Base-by-base conservation (phyloP, 805 yeast genomes). In the Candida insectalens region DNA sequence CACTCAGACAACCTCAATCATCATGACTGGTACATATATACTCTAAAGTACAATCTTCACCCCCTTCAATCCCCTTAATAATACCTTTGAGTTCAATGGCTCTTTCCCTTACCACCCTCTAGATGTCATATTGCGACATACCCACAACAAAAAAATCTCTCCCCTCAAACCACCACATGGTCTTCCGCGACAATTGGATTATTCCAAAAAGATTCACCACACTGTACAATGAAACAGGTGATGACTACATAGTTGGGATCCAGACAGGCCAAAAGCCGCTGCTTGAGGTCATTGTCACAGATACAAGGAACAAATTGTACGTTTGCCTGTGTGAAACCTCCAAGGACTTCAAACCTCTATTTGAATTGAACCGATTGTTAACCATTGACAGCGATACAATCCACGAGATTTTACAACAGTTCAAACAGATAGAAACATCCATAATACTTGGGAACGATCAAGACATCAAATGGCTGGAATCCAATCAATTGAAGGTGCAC, bases 371-470 rank as follows among this genome's bases (percentile, higher is more conserved):
- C 18, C 6, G 21, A 15, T 19, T 34, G 6, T 28, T 23, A 9
- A 29, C 13, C 15, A 16, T 22, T 4, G 36, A 34, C 17, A 23
- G n/a, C 5, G 36, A 34, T 10, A 34, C 33, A 3, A 25, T 29
- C 10, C n/a, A 29, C 19, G 19, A 34, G 30, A 23, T 34, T 16
- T 15, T 34, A n/a, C 10, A 22, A 23, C 29, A 34, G 15, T 19
- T 34, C 6, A 16, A 8, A 16, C n/a, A 14, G 8, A 10, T 34
- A 13, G 7, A 29, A 25, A 29, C 10, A n/a, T 12, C 5, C 12
- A 12, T 29, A 29, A 19, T 18, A n/a, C n/a, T n/a, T n/a, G n/a
- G n/a, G n/a, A n/a, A n/a, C n/a, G n/a, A n/a, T n/a, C n/a, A n/a
- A n/a, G n/a, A n/a, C n/a, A n/a, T n/a, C n/a, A n/a, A n/a, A n/a